phyloP scores from a whole-genome alignment of 1,284 basidiomycete species.

The Polyporus tsugae region DNA sequence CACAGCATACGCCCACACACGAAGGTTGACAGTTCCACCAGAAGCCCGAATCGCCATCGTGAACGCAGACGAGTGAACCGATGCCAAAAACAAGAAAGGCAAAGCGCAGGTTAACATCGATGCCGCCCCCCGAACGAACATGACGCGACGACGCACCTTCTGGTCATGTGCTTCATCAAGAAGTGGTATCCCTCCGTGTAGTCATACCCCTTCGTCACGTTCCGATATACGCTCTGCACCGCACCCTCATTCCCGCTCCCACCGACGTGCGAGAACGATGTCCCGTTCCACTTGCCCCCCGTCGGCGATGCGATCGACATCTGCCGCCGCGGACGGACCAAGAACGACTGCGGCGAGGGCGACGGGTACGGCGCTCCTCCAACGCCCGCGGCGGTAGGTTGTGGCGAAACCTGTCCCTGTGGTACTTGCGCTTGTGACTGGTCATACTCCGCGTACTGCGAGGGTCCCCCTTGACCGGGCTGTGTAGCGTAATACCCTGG shows the following conservation, averaged over 20 bases:
- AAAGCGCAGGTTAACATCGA: constrained; percentile 11
- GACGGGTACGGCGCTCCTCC: constrained; percentile 16
- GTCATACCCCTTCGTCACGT: constrained; percentile 85
- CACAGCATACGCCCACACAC: constrained; percentile 21
- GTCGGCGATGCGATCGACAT: constrained; percentile 27
- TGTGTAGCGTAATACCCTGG: constrained; percentile 21
- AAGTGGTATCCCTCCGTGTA: constrained; percentile 96
- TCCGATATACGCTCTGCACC: constrained; percentile 74
- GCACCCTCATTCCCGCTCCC: constrained; percentile 31
- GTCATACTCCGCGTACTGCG: constrained; percentile 31
- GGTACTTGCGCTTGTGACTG: constrained; percentile 18
- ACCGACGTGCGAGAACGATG: constrained; percentile 31
- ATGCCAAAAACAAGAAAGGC: neutral
- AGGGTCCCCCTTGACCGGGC: constrained; percentile 19
- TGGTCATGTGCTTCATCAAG: constrained; percentile 90
- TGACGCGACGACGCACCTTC: constrained; percentile 65
- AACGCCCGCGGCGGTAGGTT: neutral
- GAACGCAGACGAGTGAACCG: neutral
- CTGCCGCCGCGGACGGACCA: constrained; percentile 27
- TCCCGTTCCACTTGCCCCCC: constrained; percentile 31
- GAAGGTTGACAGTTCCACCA: neutral
- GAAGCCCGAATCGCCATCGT: neutral
- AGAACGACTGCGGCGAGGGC: constrained; percentile 24
- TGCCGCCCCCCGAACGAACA: constrained; percentile 18
- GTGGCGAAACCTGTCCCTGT: constrained; percentile 19